phyloP scores from a whole-genome alignment of 2,329 filamentous ascomycete species.

The Rhynchosporium secalis region DNA sequence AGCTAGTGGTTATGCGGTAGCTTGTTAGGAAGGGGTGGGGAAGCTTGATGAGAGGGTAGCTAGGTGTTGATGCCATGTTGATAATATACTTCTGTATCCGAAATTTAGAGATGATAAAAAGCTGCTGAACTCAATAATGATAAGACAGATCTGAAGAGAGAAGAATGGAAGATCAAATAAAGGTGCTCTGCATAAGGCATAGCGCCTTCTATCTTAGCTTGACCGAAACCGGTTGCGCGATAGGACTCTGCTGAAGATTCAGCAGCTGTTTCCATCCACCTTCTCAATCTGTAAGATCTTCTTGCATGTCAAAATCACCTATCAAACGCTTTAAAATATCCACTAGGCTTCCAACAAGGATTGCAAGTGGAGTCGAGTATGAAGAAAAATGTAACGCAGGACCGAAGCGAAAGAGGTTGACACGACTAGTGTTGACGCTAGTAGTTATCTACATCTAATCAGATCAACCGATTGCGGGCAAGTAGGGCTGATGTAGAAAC shows the following conservation, averaged over 20 bases:
- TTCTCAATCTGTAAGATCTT: background rate
- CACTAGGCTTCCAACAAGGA: background rate
- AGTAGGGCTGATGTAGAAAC: too few relatives aligned
- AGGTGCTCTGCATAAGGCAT: background rate
- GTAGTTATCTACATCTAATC: constrained; percentile 4
- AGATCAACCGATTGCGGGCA: constrained; percentile 1
- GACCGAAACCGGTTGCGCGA: background rate
- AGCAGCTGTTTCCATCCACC: background rate
- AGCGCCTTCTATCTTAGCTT: background rate
- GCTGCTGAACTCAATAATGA: background rate
- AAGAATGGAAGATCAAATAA: background rate
- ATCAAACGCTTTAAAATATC: background rate
- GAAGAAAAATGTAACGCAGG: background rate
- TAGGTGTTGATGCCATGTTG: constrained; percentile 13
- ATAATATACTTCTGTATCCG: too few relatives aligned
- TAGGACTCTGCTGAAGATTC: too few relatives aligned
- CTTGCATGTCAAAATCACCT: background rate
- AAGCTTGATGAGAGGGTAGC: constrained; percentile 28
- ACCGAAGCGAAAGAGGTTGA: background rate
- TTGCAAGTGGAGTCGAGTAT: background rate
- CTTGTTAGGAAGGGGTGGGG: constrained; percentile 28
- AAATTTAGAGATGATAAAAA: background rate
- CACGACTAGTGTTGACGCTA: background rate
- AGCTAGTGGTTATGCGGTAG: constrained; percentile 26
- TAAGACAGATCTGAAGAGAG: background rate